Conservation (phyloP, 345 rosid species). For the Raphanus sativus region DNA sequence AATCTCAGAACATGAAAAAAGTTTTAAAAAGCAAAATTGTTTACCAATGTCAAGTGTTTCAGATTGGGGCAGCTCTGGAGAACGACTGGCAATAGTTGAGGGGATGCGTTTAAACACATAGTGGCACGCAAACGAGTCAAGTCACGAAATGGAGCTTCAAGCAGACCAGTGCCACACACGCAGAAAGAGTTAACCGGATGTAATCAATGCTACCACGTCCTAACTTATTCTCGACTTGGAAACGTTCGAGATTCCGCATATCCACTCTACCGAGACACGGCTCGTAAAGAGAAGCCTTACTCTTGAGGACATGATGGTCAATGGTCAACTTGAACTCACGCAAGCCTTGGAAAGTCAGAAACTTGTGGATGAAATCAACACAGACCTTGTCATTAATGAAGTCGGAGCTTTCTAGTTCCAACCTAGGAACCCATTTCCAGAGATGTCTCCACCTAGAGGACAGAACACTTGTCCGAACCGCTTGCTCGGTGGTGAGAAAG, state of each 20-base stretch:
- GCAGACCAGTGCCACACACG: neutral
- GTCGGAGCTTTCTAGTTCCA: neutral
- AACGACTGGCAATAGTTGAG: neutral
- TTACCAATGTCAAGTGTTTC: no score
- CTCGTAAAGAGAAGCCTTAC: neutral
- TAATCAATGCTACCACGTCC: neutral
- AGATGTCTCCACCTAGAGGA: neutral
- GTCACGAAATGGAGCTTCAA: neutral
- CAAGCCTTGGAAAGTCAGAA: neutral
- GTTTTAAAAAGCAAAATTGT: no score
- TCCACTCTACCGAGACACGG: neutral
- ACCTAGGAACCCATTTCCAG: slow-evolving; percentile 1
- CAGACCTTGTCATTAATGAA: neutral
- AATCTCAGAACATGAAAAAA: no score
- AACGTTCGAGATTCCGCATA: neutral
- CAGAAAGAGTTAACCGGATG: neutral
- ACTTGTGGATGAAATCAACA: neutral
- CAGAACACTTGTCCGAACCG: neutral
- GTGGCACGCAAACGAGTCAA: slow-evolving; percentile 11
- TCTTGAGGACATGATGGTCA: neutral
- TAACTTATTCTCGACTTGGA: neutral
- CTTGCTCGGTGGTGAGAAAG: neutral
- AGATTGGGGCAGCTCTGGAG: no score
- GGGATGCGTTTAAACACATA: neutral
- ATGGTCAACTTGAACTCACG: neutral